Evolutionary conservation across 2,329 filamentous ascomycete genomes (phyloP).

Genomic region (Capronia epimyces): DNA sequence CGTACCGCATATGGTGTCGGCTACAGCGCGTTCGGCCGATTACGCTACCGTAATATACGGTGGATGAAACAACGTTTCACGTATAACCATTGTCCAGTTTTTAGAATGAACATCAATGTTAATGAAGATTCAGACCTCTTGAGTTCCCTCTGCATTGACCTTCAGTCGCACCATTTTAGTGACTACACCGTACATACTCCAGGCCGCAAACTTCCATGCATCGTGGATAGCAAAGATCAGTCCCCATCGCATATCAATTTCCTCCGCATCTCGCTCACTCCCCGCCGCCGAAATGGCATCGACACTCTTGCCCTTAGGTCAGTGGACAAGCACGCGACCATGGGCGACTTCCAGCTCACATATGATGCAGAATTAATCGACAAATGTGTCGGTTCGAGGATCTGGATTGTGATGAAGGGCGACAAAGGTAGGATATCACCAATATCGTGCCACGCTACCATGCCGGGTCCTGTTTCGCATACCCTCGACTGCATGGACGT

Average conservation of each 20-base stretch:
- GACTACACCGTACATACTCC: no score
- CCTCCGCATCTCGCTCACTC: background rate
- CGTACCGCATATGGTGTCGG: no score
- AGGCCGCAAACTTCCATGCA: no score
- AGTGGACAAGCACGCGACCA: conserved; percentile 16
- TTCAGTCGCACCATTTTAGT: no score
- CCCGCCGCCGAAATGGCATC: conserved; percentile 55
- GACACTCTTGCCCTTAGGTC: conserved; percentile 67
- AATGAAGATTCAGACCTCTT: background rate
- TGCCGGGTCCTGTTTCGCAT: no score
- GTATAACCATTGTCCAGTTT: background rate
- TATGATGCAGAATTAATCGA: conserved; percentile 83
- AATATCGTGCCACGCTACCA: no score
- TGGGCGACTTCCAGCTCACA: background rate
- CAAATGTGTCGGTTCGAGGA: conserved; percentile 94
- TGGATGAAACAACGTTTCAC: background rate
- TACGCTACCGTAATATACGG: background rate
- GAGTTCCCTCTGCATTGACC: no score
- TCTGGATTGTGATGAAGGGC: conserved; percentile 99
- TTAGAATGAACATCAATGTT: background rate
- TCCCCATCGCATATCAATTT: background rate
- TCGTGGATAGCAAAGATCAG: no score
- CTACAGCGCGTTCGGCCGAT: background rate
- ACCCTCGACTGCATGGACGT: no score
- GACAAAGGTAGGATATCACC: conserved; percentile 68